phyloP scores from a whole-genome alignment of 2,329 filamentous ascomycete species.

The Hysterium pulicare region DNA sequence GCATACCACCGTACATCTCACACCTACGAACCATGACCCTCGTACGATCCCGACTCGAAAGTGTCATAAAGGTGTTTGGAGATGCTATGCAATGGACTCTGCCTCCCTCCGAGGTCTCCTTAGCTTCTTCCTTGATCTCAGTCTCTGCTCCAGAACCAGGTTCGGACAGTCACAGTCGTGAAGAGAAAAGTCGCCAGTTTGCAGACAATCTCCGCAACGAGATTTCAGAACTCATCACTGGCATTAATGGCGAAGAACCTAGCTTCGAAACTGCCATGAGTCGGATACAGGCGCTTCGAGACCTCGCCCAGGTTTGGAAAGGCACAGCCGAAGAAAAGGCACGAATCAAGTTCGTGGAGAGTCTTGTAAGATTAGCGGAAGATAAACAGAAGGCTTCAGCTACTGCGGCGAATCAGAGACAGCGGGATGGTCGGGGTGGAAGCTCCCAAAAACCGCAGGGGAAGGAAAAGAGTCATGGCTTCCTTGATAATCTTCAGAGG shows the following conservation, averaged over 20 bases:
- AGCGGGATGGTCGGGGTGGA: constrained; percentile 19
- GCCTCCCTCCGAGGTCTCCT: constrained; percentile 79
- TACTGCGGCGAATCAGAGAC: constrained; percentile 26
- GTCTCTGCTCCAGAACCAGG: constrained; percentile 81
- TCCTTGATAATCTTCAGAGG: constrained; percentile 38
- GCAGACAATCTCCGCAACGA: constrained; percentile 68
- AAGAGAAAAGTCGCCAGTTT: constrained; percentile 85
- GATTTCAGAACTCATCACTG: constrained; percentile 64
- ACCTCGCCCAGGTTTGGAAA: constrained; percentile 80
- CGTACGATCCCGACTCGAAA: constrained; percentile 79
- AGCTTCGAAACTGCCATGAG: constrained; percentile 71
- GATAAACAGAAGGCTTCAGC: constrained; percentile 57
- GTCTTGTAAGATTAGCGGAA: constrained; percentile 76
- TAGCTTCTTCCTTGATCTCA: constrained; percentile 81
- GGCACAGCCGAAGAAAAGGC: constrained; percentile 95
- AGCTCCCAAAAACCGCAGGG: constrained; percentile 13
- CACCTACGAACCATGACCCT: constrained; percentile 78
- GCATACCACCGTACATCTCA: constrained; percentile 63
- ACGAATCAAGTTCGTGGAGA: constrained; percentile 75
- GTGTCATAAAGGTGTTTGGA: constrained; percentile 86
- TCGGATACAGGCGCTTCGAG: constrained; percentile 73
- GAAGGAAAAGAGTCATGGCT: constrained; percentile 24
- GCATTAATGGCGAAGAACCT: constrained; percentile 49
- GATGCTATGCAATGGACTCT: constrained; percentile 95
- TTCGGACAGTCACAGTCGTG: constrained; percentile 63